A percentile compares a stretch with the other conserved stretches of the same genome.
phyloP scores from a whole-genome alignment of 225 moss, liverwort and hornwort species.

The Polytrichum commune region DNA sequence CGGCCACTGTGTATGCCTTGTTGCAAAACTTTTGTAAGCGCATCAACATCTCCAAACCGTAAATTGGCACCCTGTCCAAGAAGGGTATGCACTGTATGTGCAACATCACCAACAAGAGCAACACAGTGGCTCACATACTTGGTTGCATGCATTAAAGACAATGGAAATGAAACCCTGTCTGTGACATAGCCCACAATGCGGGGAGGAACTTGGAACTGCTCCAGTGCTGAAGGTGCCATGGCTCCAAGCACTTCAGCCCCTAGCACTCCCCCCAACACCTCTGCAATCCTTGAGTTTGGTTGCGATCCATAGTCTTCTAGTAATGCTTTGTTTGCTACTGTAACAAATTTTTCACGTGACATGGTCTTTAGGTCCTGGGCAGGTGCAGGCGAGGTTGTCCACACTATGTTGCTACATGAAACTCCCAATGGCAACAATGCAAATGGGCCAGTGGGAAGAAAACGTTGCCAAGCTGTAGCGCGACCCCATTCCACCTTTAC shows the following conservation, averaged over 20 bases:
- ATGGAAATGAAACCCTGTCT: conserved; percentile 75
- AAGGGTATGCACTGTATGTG: conserved; percentile 92
- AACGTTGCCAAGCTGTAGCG: conserved; percentile 93
- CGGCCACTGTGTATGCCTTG: conserved; percentile 69
- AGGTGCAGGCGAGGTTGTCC: conserved; percentile 83
- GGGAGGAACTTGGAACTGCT: conserved; percentile 78
- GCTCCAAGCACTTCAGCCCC: conserved; percentile 49
- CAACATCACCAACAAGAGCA: conserved; percentile 96
- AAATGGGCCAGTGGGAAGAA: conserved; percentile 83
- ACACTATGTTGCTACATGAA: conserved; percentile 88
- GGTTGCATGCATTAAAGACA: conserved; percentile 76
- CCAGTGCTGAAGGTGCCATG: conserved; percentile 46
- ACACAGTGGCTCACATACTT: conserved; percentile 70
- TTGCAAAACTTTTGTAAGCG: conserved; percentile 58
- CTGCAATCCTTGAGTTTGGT: conserved; percentile 48
- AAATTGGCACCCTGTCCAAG: conserved; percentile 96
- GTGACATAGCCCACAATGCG: conserved; percentile 64
- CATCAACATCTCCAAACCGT: conserved; percentile 88
- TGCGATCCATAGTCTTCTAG: conserved; percentile 61
- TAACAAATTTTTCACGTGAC: conserved; percentile 67
- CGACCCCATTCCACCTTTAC: conserved; percentile 69
- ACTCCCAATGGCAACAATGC: conserved; percentile 80
- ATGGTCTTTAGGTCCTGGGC: conserved; percentile 71
- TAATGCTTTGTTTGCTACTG: conserved; percentile 66
- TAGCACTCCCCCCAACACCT: conserved; percentile 35